Percentiles rank a stretch among this genome's conserved stretches.
Conservation (phyloP, 176 grass and related monocot species). For the Oryza punctata region DNA sequence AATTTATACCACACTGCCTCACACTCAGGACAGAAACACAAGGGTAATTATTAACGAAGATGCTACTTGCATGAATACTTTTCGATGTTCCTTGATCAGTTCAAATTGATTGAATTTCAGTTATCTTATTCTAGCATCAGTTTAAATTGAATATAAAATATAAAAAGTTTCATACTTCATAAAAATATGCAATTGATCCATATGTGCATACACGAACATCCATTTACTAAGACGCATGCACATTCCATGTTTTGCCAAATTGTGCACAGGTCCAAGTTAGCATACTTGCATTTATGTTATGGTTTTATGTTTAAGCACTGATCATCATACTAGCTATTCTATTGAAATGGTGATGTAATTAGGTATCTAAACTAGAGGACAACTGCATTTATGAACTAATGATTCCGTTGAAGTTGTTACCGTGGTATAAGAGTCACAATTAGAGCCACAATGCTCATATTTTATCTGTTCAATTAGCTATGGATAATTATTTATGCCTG, state of each 20-base stretch:
- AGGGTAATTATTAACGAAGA: not conserved
- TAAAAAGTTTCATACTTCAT: not conserved
- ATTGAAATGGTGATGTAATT: not conserved
- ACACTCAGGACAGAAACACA: not conserved
- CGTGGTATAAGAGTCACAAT: not conserved
- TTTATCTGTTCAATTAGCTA: not conserved
- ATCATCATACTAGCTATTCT: not conserved
- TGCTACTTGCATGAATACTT: not conserved
- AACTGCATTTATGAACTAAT: too few relatives aligned
- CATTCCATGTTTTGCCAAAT: not conserved
- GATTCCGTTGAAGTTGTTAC: not conserved
- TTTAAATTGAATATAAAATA: not conserved
- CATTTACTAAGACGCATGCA: not conserved
- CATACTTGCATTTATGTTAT: not conserved
- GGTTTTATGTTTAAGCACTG: not conserved
- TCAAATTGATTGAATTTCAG: not conserved
- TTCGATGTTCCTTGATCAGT: not conserved
- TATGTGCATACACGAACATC: not conserved
- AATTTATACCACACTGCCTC: not conserved
- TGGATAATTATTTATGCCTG: not conserved
- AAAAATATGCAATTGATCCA: not conserved
- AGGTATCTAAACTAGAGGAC: not conserved
- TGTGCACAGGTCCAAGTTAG: not conserved
- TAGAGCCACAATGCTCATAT: not conserved
- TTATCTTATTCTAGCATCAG: not conserved